Base-by-base conservation (phyloP, 164 flowering plant genomes). In the Macadamia integrifolia region DNA sequence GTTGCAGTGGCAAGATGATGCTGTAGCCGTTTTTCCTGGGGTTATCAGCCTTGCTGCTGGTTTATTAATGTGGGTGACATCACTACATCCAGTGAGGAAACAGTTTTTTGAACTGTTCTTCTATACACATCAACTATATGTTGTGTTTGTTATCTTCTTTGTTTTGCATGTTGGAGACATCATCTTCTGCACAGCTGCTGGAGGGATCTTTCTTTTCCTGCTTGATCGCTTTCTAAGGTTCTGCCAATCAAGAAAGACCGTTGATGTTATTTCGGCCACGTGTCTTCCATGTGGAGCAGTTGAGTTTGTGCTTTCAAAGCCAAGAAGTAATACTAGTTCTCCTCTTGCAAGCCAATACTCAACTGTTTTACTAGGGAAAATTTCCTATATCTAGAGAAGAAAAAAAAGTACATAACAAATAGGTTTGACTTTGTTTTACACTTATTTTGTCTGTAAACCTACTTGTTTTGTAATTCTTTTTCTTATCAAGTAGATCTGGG, bases 181-280 rank as follows among this genome's bases (percentile, higher is more conserved):
- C 63, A 67, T 84, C 23, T 91, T 91, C 80, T 78, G 84, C 61
- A 81, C 85, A 9, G 81, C 81, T 63, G 91, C 89, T 60, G 96
- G 88, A 65, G 90, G 87, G 62, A 88, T 91, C 64, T 91, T 91
- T 61, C 78, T 93, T 62, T 91, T 93, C 78, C 69, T 89, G 69
- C 89, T 89, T 40, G 98, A 93, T 71, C 93, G 97, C 9, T 93
- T 93, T 66, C 69, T 93, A 68, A 84, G 97, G 74, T 93, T 93
- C 81, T 87, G 85, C 58, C 97, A 93, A 74, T 93, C 98, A 11
- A 77, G 91, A 68, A 80, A 69, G 60, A 79, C 81, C 3, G 97
- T 89, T 17, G 72, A 84, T 35, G 44, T 93, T 31, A 74, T 89
- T 66, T 90, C 96, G 29, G 86, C 92, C 58, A 83, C 72, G 66